phyloP scores from a whole-genome alignment of 441 rosid species.

The Arabidopsis hybrid region DNA sequence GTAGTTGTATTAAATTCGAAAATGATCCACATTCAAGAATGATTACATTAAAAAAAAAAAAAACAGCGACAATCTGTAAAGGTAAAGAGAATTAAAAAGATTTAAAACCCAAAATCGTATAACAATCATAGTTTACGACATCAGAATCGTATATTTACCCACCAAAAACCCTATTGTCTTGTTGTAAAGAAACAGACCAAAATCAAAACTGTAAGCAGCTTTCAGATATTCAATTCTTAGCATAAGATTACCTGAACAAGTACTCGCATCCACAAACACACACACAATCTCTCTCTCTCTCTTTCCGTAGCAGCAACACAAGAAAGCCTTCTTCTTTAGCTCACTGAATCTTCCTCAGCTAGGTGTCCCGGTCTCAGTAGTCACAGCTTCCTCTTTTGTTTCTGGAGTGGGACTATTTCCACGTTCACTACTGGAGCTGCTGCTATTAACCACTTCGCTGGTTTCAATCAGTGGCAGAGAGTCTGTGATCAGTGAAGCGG shows the following conservation, averaged over 20 bases:
- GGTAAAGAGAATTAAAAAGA: neutral
- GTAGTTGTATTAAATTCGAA: neutral
- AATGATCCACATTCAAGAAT: slow-evolving; percentile 15
- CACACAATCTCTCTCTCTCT: slow-evolving; percentile 4
- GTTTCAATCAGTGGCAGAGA: slow-evolving; percentile 33
- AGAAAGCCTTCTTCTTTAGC: slow-evolving; percentile 26
- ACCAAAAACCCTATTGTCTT: slow-evolving; percentile 25
- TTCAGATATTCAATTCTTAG: slow-evolving; percentile 24
- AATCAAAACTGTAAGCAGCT: slow-evolving; percentile 36
- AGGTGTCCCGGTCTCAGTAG: slow-evolving; percentile 26
- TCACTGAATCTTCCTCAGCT: slow-evolving; percentile 31
- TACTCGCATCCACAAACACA: slow-evolving; percentile 19
- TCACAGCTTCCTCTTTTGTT: slow-evolving; percentile 26
- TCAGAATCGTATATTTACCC: slow-evolving; percentile 35
- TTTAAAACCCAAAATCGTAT: slow-evolving; percentile 11
- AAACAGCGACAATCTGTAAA: neutral
- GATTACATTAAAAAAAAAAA: slow-evolving; percentile 1
- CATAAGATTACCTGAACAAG: slow-evolving; percentile 28
- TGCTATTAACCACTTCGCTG: slow-evolving; percentile 43
- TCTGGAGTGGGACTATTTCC: slow-evolving; percentile 42
- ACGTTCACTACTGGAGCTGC: slow-evolving; percentile 40
- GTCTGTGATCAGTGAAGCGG: slow-evolving; percentile 18
- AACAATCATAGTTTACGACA: slow-evolving; percentile 21
- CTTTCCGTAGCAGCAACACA: slow-evolving; percentile 1
- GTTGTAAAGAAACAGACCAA: slow-evolving; percentile 14